phyloP scores from a whole-genome alignment of 2,329 filamentous ascomycete genomes.

The Helotiales sp. region DNA sequence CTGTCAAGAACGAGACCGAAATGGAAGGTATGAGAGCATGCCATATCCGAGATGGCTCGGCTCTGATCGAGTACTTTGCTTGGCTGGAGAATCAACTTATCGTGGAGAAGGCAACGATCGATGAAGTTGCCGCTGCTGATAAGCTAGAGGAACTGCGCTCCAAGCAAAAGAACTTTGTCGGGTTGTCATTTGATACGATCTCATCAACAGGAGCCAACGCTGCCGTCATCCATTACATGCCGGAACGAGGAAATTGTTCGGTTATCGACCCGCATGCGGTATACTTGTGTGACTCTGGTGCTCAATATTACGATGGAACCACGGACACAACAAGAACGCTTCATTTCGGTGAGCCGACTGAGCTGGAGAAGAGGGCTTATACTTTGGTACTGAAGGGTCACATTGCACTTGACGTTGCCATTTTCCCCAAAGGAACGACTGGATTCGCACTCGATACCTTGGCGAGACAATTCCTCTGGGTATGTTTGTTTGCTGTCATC shows the following conservation, averaged over 20 bases:
- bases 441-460: constrained; percentile 88
- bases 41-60: constrained; percentile 90
- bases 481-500: constrained; percentile 37
- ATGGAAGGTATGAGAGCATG: constrained; percentile 91
- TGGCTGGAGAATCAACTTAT: constrained; percentile 92
- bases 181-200: constrained; percentile 93
- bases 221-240: constrained; percentile 94
- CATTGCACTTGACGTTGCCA: constrained; percentile 79
- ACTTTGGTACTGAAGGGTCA: constrained; percentile 94
- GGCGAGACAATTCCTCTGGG: constrained; percentile 91
- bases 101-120: constrained; percentile 69
- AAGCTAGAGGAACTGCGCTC: constrained; percentile 78
- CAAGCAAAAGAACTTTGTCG: constrained; percentile 73
- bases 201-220: constrained; percentile 84
- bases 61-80: constrained; percentile 88
- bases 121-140: constrained; percentile 90
- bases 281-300: constrained; percentile 95
- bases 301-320: constrained; percentile 93
- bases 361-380: constrained; percentile 84
- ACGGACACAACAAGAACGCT: constrained; percentile 94
- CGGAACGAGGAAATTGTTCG: constrained; percentile 79
- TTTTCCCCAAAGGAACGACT: constrained; percentile 94
- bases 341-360: constrained; percentile 84
- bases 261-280: constrained; percentile 80
- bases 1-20: constrained; percentile 89